Evolutionary conservation across 192 early-diverging fungal genomes (phyloP), one percentile per base, ranked within the genome.

Genomic region (Podila minutissima): DNA sequence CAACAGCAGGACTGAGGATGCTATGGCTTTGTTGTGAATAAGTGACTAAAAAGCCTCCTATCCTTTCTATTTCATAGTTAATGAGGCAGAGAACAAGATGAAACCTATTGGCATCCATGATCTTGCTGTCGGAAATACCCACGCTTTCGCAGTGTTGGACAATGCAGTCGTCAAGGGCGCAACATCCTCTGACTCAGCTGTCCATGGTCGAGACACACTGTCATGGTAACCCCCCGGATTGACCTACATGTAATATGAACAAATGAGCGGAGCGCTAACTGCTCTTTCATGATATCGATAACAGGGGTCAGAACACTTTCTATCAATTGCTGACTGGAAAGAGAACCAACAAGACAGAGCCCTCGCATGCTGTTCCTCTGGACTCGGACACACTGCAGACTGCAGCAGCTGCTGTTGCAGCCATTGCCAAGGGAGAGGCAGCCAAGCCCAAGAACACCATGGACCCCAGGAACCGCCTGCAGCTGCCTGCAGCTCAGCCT

Each of bases 241-340:
- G 22, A 3, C 13, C 11, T 4, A 46, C 12, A 11, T 1, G 41
- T 46, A 15, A 46, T 15, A 46, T 46, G 35, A 2, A 6, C 33
- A 37, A 37, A 37, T 46, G 41, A 46, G 41, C 11, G 15, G 11
- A 15, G 41, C 41, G 11, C 41, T 46, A 46, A 46, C 41, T 46
- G 0, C 15, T 46, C 11, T 17, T 46, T 3, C 41, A 15, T 46
- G 41, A 46, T 46, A 26, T 26, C 22, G 53, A 24, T 55, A 15
- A 35, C 51, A 81, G 82, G 84, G 84, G 84, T 26, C 84, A 82
- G 31, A 85, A 85, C 64, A 70, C 69, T 11, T 74, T 79, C 37
- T 82, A 62, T 41, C 84, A 85, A 31, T 53, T 85, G 17, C 62
- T 82, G 35, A 79, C 82, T 6, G 84, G 84, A 7, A 82, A 82